These are phyloP conservation scores for Dendrobium chrysotoxum DNA, from an alignment of 106 monocot genomes.

Conservation along the genomic window DNA sequence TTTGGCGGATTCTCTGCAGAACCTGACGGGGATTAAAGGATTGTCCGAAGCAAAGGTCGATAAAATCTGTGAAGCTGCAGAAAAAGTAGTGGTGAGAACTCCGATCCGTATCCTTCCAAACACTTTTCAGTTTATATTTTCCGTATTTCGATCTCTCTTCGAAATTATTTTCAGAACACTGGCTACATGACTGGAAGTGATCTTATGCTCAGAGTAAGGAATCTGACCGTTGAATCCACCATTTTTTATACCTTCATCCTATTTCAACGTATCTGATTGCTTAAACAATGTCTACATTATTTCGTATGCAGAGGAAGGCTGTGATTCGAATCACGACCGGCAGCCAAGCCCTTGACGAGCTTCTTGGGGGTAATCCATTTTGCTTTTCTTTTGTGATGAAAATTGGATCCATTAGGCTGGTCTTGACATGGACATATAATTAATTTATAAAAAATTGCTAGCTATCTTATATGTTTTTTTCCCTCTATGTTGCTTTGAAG, in stretches of 20 bases:
- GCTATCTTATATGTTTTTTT: background rate
- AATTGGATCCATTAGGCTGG: background rate
- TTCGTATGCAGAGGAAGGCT: slow-evolving; percentile 49
- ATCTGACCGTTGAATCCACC: background rate
- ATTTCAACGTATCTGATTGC: background rate
- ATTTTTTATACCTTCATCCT: background rate
- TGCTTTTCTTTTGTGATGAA: background rate
- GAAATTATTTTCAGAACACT: slow-evolving; percentile 34
- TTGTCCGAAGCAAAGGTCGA: slow-evolving; percentile 97
- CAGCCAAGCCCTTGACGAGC: slow-evolving; percentile 90
- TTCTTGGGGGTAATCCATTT: slow-evolving; percentile 68
- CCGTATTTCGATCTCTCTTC: background rate
- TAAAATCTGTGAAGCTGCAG: slow-evolving; percentile 90
- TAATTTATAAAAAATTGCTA: background rate
- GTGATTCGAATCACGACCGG: slow-evolving; percentile 88
- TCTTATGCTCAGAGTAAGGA: slow-evolving; percentile 54
- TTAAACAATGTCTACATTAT: background rate
- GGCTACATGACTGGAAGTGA: slow-evolving; percentile 88
- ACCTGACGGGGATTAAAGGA: slow-evolving; percentile 85
- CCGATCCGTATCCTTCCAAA: background rate
- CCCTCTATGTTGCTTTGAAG: slow-evolving; percentile 17
- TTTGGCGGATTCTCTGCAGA: slow-evolving; percentile 24
- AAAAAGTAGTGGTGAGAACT: slow-evolving; percentile 71
- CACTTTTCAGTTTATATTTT: background rate
- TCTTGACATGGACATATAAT: background rate